Conservation (phyloP, 2,329 filamentous ascomycete species). For the Xylariaceae sp. region DNA sequence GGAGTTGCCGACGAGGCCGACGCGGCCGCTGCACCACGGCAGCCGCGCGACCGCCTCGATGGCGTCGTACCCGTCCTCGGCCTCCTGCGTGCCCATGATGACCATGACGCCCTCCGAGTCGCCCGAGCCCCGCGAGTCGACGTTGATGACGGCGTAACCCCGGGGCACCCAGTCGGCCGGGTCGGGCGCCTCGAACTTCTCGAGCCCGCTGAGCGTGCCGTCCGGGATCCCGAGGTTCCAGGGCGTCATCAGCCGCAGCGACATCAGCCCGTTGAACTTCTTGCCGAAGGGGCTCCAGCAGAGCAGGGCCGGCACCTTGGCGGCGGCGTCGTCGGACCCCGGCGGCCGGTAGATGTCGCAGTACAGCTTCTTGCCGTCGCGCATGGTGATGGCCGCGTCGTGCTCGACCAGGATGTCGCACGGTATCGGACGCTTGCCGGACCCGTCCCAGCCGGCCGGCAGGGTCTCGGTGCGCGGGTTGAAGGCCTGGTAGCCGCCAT, state of each 20-base stretch:
- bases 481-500: not conserved
- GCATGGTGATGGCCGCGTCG: not conserved
- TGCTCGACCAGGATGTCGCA: constrained; percentile 1
- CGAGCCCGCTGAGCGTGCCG: not conserved
- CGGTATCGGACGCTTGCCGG: not conserved
- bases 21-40: constrained; percentile 17
- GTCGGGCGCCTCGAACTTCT: constrained; percentile 8
- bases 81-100: constrained; percentile 16
- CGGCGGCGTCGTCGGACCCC: not conserved
- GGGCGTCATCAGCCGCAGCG: not conserved
- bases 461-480: not conserved
- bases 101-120: constrained; percentile 15
- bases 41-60: constrained; percentile 15
- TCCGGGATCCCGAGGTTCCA: not conserved
- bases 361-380: not conserved
- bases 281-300: not conserved
- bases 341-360: not conserved
- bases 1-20: constrained; percentile 19
- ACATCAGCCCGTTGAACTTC: constrained; percentile 1
- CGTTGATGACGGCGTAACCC: constrained; percentile 20
- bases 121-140: constrained; percentile 14
- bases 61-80: constrained; percentile 19
- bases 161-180: constrained; percentile 15
- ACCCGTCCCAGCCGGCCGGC: not conserved
- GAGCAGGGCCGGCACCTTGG: not conserved